Conservation (phyloP, 1,139 yeast genomes). For the Candida tetrigidarum region DNA sequence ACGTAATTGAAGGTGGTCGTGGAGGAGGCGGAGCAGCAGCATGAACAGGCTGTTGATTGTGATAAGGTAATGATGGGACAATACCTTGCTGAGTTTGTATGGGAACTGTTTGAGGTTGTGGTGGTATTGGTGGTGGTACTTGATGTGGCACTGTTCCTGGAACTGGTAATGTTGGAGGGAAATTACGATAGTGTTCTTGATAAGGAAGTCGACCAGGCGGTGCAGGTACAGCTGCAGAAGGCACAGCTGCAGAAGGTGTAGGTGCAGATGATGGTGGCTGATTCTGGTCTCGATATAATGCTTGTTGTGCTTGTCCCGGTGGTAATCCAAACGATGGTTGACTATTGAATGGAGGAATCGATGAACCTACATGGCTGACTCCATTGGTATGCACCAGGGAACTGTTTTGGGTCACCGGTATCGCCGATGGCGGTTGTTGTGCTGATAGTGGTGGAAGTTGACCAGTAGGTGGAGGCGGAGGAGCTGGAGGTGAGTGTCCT, state of each 20-base stretch:
- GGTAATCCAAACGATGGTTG: neutral
- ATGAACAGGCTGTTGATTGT: neutral
- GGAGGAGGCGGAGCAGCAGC: too few relatives aligned
- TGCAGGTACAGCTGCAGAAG: too few relatives aligned
- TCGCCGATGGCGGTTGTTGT: neutral
- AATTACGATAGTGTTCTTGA: constrained; percentile 1
- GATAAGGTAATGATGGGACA: neutral
- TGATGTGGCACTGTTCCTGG: constrained; percentile 4
- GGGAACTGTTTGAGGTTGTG: too few relatives aligned
- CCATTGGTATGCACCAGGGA: neutral
- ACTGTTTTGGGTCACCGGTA: neutral
- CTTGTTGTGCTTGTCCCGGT: constrained; percentile 1
- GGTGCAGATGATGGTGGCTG: neutral
- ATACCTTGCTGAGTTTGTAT: too few relatives aligned
- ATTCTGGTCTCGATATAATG: neutral
- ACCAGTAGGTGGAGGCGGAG: constrained; percentile 1
- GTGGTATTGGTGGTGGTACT: neutral
- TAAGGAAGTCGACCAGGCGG: neutral
- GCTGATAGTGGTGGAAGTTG: constrained; percentile 2
- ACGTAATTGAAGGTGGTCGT: neutral
- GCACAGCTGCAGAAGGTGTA: too few relatives aligned
- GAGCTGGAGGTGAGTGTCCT: constrained; percentile 8
- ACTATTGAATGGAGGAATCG: neutral
- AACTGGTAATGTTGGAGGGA: neutral
- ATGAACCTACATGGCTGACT: neutral